Percentiles rank a stretch among this genome's conserved stretches.
phyloP scores from a whole-genome alignment of 2,329 filamentous ascomycete genomes.

The Coniochaeta sp. region DNA sequence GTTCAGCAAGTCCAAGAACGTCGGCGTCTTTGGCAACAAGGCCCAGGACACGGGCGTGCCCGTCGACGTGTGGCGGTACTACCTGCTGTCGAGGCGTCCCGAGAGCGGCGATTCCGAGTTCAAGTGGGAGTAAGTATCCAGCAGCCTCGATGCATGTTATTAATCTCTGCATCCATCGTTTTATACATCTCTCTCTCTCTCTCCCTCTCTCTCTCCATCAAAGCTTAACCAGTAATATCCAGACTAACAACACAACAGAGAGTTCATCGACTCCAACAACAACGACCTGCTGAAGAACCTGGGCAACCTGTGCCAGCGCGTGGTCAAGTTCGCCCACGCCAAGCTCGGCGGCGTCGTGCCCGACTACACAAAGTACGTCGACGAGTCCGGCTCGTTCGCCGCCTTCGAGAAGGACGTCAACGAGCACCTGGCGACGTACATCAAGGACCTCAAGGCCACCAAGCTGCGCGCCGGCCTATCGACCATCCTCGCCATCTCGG shows the following conservation, averaged over 20 bases:
- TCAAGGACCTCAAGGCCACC: slow-evolving; percentile 61
- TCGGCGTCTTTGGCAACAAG: slow-evolving; percentile 88
- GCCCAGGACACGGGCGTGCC: slow-evolving; percentile 80
- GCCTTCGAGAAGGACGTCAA: slow-evolving; percentile 58
- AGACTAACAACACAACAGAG: neutral
- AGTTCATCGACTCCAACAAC: slow-evolving; percentile 60
- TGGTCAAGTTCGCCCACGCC: slow-evolving; percentile 69
- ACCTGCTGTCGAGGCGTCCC: slow-evolving; percentile 76
- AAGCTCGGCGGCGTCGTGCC: slow-evolving; percentile 68
- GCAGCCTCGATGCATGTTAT: no score
- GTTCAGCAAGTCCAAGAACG: slow-evolving; percentile 83
- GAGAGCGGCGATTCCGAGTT: slow-evolving; percentile 86
- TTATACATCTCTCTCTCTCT: no score
- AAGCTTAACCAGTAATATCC: neutral
- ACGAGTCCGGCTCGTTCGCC: slow-evolving; percentile 34
- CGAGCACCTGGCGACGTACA: slow-evolving; percentile 57
- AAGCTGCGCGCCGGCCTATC: slow-evolving; percentile 62
- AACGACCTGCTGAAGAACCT: slow-evolving; percentile 75
- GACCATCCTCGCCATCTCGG: slow-evolving; percentile 49
- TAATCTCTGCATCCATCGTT: no score
- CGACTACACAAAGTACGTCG: slow-evolving; percentile 48
- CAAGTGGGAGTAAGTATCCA: slow-evolving; percentile 57
- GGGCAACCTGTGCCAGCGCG: slow-evolving; percentile 67
- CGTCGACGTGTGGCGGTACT: slow-evolving; percentile 89
- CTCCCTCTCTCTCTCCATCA: no score